phyloP scores from a whole-genome alignment of 768 basidiomycete genomes.

The Termitomyces sp. region DNA sequence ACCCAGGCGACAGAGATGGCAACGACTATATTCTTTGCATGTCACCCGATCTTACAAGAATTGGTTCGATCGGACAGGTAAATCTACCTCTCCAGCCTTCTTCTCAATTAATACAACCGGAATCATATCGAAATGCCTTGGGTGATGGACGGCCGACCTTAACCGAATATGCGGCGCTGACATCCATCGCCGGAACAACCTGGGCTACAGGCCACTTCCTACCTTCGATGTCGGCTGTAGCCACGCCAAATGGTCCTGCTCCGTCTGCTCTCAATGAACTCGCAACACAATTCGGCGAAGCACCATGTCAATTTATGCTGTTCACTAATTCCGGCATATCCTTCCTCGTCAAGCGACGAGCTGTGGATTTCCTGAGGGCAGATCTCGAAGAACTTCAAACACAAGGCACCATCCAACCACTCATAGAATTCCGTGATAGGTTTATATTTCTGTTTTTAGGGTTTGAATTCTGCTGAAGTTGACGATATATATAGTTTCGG shows the following conservation, averaged over 20 bases:
- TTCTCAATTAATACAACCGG: conserved; percentile 21
- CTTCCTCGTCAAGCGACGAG: conserved; percentile 74
- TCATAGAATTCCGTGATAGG: conserved; percentile 83
- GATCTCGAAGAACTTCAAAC: conserved; percentile 80
- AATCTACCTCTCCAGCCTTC: conserved; percentile 42
- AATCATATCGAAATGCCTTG: conserved; percentile 31
- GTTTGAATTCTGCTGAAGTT: conserved; percentile 1
- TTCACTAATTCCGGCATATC: conserved; percentile 84
- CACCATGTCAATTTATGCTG: conserved; percentile 78
- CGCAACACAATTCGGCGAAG: conserved; percentile 74
- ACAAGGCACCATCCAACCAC: conserved; percentile 72
- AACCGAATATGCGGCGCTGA: conserved; percentile 71
- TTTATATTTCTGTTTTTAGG: conserved; percentile 21
- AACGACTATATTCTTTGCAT: conserved; percentile 73
- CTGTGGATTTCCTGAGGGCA: conserved; percentile 79
- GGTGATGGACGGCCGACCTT: conserved; percentile 53
- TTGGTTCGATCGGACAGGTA: conserved; percentile 68
- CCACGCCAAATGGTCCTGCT: conserved; percentile 36
- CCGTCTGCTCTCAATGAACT: conserved; percentile 74
- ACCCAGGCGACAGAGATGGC: conserved; percentile 69
- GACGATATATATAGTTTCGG: conserved; percentile 60
- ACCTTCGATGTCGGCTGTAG: conserved; percentile 22
- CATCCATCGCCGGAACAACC: conserved; percentile 79
- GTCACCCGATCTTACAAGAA: conserved; percentile 71
- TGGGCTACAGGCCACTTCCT: conserved; percentile 75